Evolutionary conservation across 2,329 filamentous ascomycete species (phyloP).

Genomic region (Aspergillus oerlinghausenensis): DNA sequence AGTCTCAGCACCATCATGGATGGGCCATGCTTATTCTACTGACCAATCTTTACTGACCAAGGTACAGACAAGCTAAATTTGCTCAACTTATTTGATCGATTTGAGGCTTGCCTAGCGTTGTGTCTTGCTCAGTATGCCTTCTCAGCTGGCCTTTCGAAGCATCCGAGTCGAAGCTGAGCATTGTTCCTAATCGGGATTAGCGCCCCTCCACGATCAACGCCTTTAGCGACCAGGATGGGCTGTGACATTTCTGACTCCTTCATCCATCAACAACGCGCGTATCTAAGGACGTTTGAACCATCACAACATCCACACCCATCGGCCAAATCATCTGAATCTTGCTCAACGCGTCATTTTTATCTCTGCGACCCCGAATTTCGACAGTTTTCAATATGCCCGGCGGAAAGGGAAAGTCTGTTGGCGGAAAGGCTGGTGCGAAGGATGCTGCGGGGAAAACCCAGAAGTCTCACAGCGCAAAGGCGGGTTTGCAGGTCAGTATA

Average conservation of each 20-base stretch:
- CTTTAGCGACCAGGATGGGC: conserved; percentile 36
- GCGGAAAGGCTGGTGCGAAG: conserved; percentile 88
- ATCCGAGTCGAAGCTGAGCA: conserved; percentile 16
- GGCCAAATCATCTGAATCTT: conserved; percentile 16
- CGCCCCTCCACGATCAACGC: conserved; percentile 22
- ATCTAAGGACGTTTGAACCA: conserved; percentile 24
- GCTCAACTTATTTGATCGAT: neutral
- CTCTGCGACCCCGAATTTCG: conserved; percentile 23
- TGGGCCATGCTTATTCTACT: neutral
- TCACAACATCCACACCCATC: conserved; percentile 25
- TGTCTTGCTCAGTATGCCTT: neutral
- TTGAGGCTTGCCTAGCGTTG: neutral
- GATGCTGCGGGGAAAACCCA: conserved; percentile 79
- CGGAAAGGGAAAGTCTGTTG: conserved; percentile 89
- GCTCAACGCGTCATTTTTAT: conserved; percentile 24
- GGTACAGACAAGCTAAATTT: neutral
- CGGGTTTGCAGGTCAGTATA: conserved; percentile 82
- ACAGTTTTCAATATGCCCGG: conserved; percentile 59
- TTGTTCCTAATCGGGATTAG: conserved; percentile 35
- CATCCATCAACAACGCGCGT: conserved; percentile 43
- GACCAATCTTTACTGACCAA: neutral
- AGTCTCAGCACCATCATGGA: neutral
- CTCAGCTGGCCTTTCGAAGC: conserved; percentile 1
- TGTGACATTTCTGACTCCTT: conserved; percentile 39
- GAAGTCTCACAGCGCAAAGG: conserved; percentile 89